A percentile compares a stretch with the other conserved stretches of the same genome.
phyloP scores from a whole-genome alignment of 1,284 basidiomycete species.

The Heliocybe sulcata region DNA sequence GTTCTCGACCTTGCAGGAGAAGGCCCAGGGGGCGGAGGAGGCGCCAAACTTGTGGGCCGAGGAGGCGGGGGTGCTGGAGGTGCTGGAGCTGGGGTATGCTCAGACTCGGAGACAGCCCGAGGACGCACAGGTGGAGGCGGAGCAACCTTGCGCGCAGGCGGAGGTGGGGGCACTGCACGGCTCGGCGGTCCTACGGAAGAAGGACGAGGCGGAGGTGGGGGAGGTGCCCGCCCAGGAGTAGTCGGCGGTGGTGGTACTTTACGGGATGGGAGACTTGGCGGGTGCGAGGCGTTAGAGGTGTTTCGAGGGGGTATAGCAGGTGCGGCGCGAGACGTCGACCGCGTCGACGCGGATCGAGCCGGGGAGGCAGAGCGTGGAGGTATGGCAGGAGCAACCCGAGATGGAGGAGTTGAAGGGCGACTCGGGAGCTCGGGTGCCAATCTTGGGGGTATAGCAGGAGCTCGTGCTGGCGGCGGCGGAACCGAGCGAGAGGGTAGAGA shows the following conservation, averaged over 20 bases:
- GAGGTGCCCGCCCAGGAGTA: slow-evolving; percentile 17
- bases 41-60: slow-evolving; percentile 17
- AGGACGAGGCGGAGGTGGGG: slow-evolving; percentile 21
- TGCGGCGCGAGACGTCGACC: slow-evolving; percentile 23
- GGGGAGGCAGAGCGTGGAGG: slow-evolving; percentile 9
- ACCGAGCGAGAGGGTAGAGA: slow-evolving; percentile 13
- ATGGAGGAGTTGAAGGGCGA: slow-evolving; percentile 14
- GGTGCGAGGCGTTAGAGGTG: slow-evolving; percentile 14
- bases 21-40: slow-evolving; percentile 28
- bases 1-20: slow-evolving; percentile 18
- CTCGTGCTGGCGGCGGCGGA: slow-evolving; percentile 17
- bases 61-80: slow-evolving; percentile 17
- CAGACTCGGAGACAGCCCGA: slow-evolving; percentile 25
- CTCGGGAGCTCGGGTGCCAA: slow-evolving; percentile 11
- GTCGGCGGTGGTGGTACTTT: slow-evolving; percentile 27
- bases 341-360: slow-evolving; percentile 8
- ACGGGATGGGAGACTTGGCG: slow-evolving; percentile 16
- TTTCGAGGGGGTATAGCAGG: slow-evolving; percentile 19
- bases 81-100: slow-evolving; percentile 14
- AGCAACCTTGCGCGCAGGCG: slow-evolving; percentile 16
- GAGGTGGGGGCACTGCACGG: slow-evolving; percentile 31
- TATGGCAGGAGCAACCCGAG: slow-evolving; percentile 1
- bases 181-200: slow-evolving; percentile 15
- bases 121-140: slow-evolving; percentile 31
- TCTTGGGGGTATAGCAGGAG: slow-evolving; percentile 17